A percentile compares a stretch with the other conserved stretches of the same genome.
phyloP scores from a whole-genome alignment of 2,329 filamentous ascomycete species.

The Parastagonospora avenae region DNA sequence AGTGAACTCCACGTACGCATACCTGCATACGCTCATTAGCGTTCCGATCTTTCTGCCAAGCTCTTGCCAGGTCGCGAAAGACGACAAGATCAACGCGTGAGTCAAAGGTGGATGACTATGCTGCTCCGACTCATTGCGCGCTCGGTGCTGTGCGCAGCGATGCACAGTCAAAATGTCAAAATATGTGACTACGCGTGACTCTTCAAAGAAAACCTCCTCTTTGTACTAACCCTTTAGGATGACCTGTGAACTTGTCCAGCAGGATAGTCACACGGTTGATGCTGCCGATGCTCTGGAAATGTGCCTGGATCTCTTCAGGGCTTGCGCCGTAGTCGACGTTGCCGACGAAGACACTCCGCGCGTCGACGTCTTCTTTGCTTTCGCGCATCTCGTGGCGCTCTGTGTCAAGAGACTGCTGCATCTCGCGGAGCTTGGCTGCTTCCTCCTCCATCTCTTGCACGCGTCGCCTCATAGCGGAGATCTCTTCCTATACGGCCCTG shows the following conservation, averaged over 20 bases:
- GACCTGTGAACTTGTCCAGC: constrained; percentile 96
- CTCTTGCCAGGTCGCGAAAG: constrained; percentile 63
- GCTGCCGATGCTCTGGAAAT: constrained; percentile 95
- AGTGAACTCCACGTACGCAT: constrained; percentile 98
- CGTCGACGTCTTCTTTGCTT: constrained; percentile 94
- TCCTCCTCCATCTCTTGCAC: constrained; percentile 65
- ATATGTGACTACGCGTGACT: constrained; percentile 5
- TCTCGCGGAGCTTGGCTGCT: constrained; percentile 59
- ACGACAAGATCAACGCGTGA: constrained; percentile 7
- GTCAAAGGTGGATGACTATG: not conserved
- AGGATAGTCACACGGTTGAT: constrained; percentile 99
- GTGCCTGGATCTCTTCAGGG: constrained; percentile 96
- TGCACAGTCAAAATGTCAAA: constrained; percentile 1
- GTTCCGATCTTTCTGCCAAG: constrained; percentile 58
- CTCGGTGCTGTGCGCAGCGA: not conserved
- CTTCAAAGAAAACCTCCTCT: constrained; percentile 46
- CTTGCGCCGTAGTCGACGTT: constrained; percentile 98
- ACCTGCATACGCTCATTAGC: constrained; percentile 66
- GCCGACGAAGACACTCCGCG: constrained; percentile 94
- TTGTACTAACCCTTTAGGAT: constrained; percentile 91
- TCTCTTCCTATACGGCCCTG: constrained; percentile 42
- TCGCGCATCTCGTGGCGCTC: constrained; percentile 83
- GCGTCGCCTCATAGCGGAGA: constrained; percentile 59
- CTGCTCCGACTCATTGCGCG: constrained; percentile 8
- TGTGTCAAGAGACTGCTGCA: constrained; percentile 73